These are phyloP conservation scores for Alternaria dauci DNA, from an alignment of 2,329 filamentous ascomycete genomes.

Conservation along the genomic window DNA sequence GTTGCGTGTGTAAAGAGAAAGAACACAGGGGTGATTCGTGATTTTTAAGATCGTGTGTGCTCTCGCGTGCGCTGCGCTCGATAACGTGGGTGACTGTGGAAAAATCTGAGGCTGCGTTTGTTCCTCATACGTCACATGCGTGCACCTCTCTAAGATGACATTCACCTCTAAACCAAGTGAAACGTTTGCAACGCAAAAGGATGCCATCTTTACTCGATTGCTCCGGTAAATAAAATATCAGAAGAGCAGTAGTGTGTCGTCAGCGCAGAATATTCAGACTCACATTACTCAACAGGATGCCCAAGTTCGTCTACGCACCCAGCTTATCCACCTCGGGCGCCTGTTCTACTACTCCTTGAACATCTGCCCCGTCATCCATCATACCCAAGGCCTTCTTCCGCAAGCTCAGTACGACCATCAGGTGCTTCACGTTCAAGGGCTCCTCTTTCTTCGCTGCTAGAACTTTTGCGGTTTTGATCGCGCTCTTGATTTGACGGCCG, in stretches of 20 bases:
- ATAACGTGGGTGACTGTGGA: too few relatives aligned
- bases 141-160: too few relatives aligned
- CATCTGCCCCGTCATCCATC: constrained; percentile 5
- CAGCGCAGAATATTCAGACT: neutral
- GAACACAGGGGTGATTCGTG: too few relatives aligned
- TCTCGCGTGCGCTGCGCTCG: too few relatives aligned
- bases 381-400: constrained; percentile 12
- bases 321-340: neutral
- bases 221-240: too few relatives aligned
- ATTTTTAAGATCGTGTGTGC: too few relatives aligned
- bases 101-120: too few relatives aligned
- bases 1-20: too few relatives aligned
- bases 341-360: neutral
- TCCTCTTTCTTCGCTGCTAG: constrained; percentile 21
- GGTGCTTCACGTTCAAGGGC: constrained; percentile 14
- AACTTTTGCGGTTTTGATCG: constrained; percentile 18
- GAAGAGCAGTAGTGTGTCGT: neutral
- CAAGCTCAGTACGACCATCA: constrained; percentile 14
- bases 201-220: too few relatives aligned
- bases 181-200: too few relatives aligned
- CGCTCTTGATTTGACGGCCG: constrained; percentile 16
- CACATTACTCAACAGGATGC: neutral
- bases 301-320: neutral
- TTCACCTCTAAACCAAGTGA: too few relatives aligned
- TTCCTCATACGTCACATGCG: too few relatives aligned